These are phyloP conservation scores for Trichosanthes truncata DNA, from an alignment of 306 rosid species.

Conservation along the genomic window DNA sequence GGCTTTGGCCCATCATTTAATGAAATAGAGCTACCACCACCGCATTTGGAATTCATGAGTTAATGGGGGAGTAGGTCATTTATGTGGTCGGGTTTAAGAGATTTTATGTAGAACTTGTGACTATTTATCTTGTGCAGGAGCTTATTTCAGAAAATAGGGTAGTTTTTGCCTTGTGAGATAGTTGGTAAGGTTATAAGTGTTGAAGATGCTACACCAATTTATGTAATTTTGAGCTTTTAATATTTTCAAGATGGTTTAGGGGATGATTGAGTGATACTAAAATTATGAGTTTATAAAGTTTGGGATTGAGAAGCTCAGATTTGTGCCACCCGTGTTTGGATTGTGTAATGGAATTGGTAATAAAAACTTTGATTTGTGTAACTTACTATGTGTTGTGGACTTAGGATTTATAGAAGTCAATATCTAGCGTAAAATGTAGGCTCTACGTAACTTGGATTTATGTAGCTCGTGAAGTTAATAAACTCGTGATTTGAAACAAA, in stretches of 20 bases:
- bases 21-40: constrained; percentile 26
- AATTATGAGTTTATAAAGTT: too few species aligned
- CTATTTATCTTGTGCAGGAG: not conserved
- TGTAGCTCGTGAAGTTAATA: too few species aligned
- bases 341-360: not conserved
- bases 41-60: constrained; percentile 8
- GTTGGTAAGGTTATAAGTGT: not conserved
- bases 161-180: not conserved
- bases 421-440: too few species aligned
- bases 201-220: not conserved
- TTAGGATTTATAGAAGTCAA: not conserved
- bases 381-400: not conserved
- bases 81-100: not conserved
- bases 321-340: not conserved
- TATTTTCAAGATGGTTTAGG: not conserved
- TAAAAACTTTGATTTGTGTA: not conserved
- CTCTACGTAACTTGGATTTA: too few species aligned
- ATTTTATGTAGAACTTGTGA: not conserved
- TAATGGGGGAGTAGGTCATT: not conserved
- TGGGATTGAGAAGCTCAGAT: not conserved
- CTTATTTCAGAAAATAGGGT: not conserved
- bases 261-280: too few species aligned
- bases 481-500: not conserved
- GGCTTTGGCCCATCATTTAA: constrained; percentile 18
- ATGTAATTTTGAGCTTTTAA: not conserved